Evolutionary conservation across 2,329 filamentous ascomycete genomes (phyloP).

Genomic region (Chalara sp.): DNA sequence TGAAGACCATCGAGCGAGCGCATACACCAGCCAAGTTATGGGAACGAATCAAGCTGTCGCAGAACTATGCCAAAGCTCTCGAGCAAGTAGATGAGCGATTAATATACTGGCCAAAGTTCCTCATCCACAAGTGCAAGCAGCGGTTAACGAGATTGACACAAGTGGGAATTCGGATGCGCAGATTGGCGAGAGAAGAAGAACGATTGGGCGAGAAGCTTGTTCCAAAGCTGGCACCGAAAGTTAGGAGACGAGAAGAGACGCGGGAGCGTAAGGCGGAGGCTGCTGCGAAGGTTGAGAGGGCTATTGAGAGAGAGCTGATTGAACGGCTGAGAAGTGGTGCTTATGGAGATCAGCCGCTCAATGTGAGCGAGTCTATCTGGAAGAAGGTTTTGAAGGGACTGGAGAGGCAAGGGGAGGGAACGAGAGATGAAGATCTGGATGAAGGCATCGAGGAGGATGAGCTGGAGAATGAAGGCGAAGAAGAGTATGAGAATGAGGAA

Average conservation of each 20-base stretch:
- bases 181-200: constrained; percentile 82
- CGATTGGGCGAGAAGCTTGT: constrained; percentile 83
- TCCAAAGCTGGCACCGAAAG: constrained; percentile 85
- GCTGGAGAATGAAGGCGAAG: constrained; percentile 60
- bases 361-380: constrained; percentile 93
- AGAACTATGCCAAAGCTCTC: constrained; percentile 86
- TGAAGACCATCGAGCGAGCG: constrained; percentile 87
- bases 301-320: constrained; percentile 91
- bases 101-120: constrained; percentile 92
- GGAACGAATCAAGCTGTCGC: constrained; percentile 85
- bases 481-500: constrained; percentile 55
- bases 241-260: constrained; percentile 67
- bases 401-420: constrained; percentile 79
- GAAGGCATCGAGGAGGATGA: constrained; percentile 77
- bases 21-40: constrained; percentile 88
- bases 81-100: constrained; percentile 79
- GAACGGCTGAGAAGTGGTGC: constrained; percentile 86
- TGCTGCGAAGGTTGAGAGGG: constrained; percentile 88
- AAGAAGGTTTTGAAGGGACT: constrained; percentile 90
- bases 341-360: constrained; percentile 90
- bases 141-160: constrained; percentile 86
- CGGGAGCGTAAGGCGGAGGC: constrained; percentile 71
- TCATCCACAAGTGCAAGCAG: constrained; percentile 94
- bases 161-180: constrained; percentile 74
- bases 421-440: constrained; percentile 80